phyloP scores from a whole-genome alignment of 192 early-diverging fungal genomes.

The Linnemannia exigua region DNA sequence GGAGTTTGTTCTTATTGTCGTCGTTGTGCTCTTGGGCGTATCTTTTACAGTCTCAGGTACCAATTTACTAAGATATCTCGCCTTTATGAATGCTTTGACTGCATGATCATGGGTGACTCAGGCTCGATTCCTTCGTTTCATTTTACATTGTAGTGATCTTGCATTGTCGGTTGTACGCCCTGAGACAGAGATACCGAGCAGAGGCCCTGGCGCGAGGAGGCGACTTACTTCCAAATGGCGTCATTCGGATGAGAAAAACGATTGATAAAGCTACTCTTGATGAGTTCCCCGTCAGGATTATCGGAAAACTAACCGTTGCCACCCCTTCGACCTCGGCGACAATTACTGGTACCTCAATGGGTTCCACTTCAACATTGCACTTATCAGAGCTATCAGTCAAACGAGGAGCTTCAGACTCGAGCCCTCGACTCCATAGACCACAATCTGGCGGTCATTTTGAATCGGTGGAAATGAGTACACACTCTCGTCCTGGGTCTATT shows the following conservation, averaged over 20 bases:
- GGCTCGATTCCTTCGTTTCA: background rate
- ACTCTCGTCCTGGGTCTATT: constrained; percentile 26
- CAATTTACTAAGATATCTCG: background rate
- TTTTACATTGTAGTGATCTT: constrained; percentile 17
- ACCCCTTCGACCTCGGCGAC: background rate
- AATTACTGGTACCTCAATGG: background rate
- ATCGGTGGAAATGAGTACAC: background rate
- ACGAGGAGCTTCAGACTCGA: background rate
- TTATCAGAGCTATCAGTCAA: background rate
- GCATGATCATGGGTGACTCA: background rate
- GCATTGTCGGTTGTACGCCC: constrained; percentile 42
- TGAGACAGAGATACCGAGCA: constrained; percentile 35
- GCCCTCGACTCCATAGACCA: background rate
- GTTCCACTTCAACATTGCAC: background rate
- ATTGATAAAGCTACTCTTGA: constrained; percentile 34
- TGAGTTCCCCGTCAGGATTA: constrained; percentile 35
- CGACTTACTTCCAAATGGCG: constrained; percentile 41
- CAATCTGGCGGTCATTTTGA: background rate
- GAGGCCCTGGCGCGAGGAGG: constrained; percentile 44
- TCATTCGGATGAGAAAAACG: constrained; percentile 35
- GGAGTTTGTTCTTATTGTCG: constrained; percentile 51
- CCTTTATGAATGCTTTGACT: too few relatives aligned
- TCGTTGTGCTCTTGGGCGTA: constrained; percentile 35
- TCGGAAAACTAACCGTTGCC: background rate
- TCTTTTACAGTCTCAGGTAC: constrained; percentile 51